These are phyloP conservation scores for Astrothelium macrocarpum DNA, from an alignment of 495 filamentous ascomycete genomes.

Conservation along the genomic window DNA sequence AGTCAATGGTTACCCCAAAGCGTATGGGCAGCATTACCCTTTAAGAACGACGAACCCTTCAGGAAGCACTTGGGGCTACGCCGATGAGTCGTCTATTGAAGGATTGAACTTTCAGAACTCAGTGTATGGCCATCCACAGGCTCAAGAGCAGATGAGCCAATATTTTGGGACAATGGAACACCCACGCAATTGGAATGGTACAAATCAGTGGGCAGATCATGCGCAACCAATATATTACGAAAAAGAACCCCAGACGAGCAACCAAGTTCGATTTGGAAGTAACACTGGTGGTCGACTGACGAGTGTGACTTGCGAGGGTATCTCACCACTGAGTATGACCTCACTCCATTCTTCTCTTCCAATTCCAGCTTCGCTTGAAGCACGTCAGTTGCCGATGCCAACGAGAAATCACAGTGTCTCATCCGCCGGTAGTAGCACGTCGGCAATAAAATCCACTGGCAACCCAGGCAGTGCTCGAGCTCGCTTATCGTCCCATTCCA, in stretches of 20 bases:
- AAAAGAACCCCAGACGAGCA: constrained; percentile 11
- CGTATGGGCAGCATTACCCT: background rate
- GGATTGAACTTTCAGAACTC: background rate
- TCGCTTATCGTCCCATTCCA: background rate
- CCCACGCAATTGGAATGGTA: constrained; percentile 15
- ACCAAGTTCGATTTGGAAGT: constrained; percentile 4
- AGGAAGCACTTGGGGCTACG: background rate
- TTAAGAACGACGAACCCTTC: background rate
- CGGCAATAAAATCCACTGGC: background rate
- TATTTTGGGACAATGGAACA: constrained; percentile 13
- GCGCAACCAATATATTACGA: constrained; percentile 12
- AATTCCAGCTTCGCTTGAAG: background rate
- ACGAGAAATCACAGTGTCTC: background rate
- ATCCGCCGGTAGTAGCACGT: background rate
- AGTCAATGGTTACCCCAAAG: background rate
- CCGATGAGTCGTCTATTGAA: background rate
- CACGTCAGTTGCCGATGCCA: background rate
- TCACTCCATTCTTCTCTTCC: constrained; percentile 26
- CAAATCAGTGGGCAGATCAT: constrained; percentile 9
- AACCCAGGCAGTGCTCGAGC: background rate
- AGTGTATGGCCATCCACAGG: background rate
- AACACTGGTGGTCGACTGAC: constrained; percentile 13
- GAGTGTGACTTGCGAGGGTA: constrained; percentile 15
- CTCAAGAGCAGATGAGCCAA: constrained; percentile 7
- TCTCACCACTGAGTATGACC: constrained; percentile 28